Percentiles rank a stretch among this genome's conserved stretches.
Conservation (phyloP, 169 alveolate species). For the Plasmodium vinckei region DNA sequence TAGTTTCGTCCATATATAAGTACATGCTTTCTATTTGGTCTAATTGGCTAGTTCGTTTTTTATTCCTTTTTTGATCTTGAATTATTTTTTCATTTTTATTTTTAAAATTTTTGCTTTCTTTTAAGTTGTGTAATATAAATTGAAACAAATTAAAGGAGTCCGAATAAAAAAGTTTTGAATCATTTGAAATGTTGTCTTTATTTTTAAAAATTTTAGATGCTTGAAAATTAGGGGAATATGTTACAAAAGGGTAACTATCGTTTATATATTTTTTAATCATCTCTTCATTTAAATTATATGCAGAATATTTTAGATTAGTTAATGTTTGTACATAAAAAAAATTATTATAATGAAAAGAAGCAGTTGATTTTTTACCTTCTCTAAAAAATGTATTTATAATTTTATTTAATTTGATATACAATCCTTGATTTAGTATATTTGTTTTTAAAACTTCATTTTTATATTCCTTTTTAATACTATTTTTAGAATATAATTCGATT, state of each 20-base stretch:
- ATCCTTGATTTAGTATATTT: not conserved
- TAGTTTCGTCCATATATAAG: too few species aligned
- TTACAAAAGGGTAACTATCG: conserved; percentile 61
- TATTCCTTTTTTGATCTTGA: too few species aligned
- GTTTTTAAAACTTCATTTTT: conserved; percentile 37
- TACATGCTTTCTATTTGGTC: too few species aligned
- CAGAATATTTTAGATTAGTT: conserved; percentile 32
- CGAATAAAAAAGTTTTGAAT: not conserved
- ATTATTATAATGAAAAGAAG: conserved; percentile 30
- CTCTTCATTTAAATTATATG: conserved; percentile 20
- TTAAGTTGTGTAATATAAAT: not conserved
- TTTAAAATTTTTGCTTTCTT: not conserved
- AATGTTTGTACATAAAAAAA: conserved; percentile 73
- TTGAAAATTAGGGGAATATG: conserved; percentile 45
- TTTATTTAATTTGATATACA: conserved; percentile 18
- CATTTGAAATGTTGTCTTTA: not conserved
- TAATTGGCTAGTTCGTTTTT: too few species aligned
- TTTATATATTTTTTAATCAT: conserved; percentile 39
- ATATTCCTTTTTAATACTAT: conserved; percentile 15
- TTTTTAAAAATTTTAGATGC: conserved; percentile 28
- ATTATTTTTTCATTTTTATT: too few species aligned
- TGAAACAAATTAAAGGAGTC: not conserved
- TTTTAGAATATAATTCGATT: conserved; percentile 19
- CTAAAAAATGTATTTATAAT: conserved; percentile 1
- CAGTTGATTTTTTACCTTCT: conserved; percentile 25